Conservation (phyloP, 495 filamentous ascomycete species). For the Bryoglossum gracile region DNA sequence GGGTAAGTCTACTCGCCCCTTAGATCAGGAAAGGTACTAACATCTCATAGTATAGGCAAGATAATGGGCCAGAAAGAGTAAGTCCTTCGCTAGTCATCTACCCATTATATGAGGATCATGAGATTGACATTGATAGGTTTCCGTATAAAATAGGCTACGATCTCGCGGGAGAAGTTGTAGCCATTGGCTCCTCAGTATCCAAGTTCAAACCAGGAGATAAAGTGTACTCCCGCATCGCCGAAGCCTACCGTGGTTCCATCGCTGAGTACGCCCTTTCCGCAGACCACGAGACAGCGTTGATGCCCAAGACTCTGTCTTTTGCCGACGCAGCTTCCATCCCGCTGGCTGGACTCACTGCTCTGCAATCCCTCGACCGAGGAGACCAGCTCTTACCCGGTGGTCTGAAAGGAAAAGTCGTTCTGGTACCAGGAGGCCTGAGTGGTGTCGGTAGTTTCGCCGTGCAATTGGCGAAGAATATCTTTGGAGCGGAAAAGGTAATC, state of each 20-base stretch:
- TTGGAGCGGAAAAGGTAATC: conserved; percentile 42
- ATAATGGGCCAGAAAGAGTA: conserved; percentile 23
- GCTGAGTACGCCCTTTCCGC: conserved; percentile 34
- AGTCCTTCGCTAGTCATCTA: conserved; percentile 14
- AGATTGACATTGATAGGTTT: conserved; percentile 25
- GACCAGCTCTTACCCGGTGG: conserved; percentile 30
- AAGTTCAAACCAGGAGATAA: conserved; percentile 43
- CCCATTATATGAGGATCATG: too few relatives aligned
- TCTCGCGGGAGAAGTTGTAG: conserved; percentile 39
- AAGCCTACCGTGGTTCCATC: conserved; percentile 23
- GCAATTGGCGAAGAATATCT: conserved; percentile 48
- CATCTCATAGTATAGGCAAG: conserved; percentile 18
- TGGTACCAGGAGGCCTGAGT: conserved; percentile 45
- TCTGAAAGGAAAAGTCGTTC: conserved; percentile 48
- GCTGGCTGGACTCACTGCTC: conserved; percentile 33
- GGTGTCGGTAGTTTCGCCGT: conserved; percentile 41
- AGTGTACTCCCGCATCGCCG: conserved; percentile 36
- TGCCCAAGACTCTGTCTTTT: conserved; percentile 32
- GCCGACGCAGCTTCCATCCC: conserved; percentile 32
- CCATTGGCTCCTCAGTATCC: conserved; percentile 35
- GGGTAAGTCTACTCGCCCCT: conserved; percentile 9
- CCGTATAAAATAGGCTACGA: conserved; percentile 40
- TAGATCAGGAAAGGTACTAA: neutral
- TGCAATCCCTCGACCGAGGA: conserved; percentile 37
- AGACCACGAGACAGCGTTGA: conserved; percentile 27